Base-by-base conservation (phyloP, 2,329 filamentous ascomycete genomes). In the Aspergillus floridensis region DNA sequence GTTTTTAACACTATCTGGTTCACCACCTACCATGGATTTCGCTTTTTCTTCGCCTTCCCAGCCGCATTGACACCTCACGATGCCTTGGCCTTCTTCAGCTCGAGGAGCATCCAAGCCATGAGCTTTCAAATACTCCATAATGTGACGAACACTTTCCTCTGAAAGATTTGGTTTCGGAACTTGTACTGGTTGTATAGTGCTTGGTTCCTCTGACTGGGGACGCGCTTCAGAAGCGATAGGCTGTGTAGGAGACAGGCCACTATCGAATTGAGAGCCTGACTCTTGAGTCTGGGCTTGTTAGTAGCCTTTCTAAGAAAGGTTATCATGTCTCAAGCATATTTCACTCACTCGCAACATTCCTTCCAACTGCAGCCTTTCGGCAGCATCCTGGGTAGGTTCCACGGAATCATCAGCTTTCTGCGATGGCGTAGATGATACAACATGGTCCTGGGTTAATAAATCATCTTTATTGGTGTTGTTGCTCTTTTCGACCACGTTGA, bases 1-100 rank as follows among this genome's bases (percentile, higher is more conserved):
- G 6, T 19, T 44, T 2, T 7, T 5, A 3, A 5, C 7, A 41
- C 53, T 21, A 35, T 26, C 19, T 24, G n/a, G 19, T 19, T 14
- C 41, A 10, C 44, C 31, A 29, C 73, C 64, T 65, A 80, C 80
- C 78, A 80, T 80, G 19, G 71, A 70, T 54, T 61, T 67, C n/a
- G 71, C 70, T 54, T 61, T 67, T 53, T 80, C 77, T 58, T 77
- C 72, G 21, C 71, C 66, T 22, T 70, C 62, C 64, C 68, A 70
- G 12, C 73, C 77, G 62, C 80, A 81, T 59, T 79, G 74, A 56
- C 80, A 82, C 7, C 65, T 63, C 22, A 80, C 59, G 16, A 31
- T 12, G 4, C 38, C 48, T 24, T 58, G 57, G 16, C 21, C 32
- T 10, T 53, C 26, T 4, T 35, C 12, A 16, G 53, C 46, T 35